A percentile compares a stretch with the other conserved stretches of the same genome.
phyloP scores from a whole-genome alignment of 208 protist genomes.

The Porcisia hertigi region DNA sequence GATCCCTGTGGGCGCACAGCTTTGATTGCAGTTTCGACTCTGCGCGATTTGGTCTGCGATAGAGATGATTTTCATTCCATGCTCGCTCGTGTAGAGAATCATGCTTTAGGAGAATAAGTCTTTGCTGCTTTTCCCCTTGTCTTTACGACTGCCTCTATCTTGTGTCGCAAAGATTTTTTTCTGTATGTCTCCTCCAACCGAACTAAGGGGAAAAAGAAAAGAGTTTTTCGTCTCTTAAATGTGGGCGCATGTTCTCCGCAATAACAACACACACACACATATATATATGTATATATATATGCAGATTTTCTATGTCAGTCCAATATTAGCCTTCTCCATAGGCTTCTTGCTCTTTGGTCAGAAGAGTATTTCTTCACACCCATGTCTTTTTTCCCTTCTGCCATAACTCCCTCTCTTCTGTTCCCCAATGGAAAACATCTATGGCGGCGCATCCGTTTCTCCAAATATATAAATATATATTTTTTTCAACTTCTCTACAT shows the following conservation, averaged over 20 bases:
- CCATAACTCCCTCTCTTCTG: neutral
- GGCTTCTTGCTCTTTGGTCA: neutral
- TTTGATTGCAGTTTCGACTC: slow-evolving; percentile 43
- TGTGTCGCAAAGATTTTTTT: neutral
- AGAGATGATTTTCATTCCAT: slow-evolving; percentile 44
- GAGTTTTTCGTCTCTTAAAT: neutral
- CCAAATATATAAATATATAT: neutral
- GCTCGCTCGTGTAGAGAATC: slow-evolving; percentile 23
- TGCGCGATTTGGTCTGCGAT: slow-evolving; percentile 59
- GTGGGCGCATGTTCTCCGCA: neutral
- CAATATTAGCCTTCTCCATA: too few relatives aligned
- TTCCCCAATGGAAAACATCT: neutral
- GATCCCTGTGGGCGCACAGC: slow-evolving; percentile 37
- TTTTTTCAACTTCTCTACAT: neutral
- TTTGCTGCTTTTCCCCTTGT: neutral
- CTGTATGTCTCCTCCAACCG: neutral
- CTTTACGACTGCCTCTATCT: neutral
- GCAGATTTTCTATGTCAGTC: neutral
- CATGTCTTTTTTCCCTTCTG: neutral
- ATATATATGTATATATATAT: too few relatives aligned
- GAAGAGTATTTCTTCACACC: neutral
- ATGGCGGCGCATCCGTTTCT: neutral
- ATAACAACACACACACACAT: neutral
- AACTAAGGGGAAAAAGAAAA: neutral
- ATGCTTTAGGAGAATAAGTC: slow-evolving; percentile 18